Conservation (phyloP, 495 filamentous ascomycete genomes). For the Penicillium angulare region DNA sequence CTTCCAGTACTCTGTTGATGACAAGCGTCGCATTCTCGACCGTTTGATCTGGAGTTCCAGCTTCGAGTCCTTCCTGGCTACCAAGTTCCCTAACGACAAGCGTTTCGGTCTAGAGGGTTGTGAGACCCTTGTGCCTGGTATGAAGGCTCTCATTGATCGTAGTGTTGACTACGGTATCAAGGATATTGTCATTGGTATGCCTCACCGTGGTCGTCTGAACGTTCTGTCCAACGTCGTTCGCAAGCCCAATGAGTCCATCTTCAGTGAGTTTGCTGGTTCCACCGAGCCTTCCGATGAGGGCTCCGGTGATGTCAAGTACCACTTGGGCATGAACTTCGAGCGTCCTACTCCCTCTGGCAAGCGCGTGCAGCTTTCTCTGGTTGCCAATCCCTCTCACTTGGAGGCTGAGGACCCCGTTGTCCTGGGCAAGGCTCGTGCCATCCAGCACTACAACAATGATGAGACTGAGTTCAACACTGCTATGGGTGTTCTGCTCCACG, state of each 20-base stretch:
- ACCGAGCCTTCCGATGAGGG: slow-evolving; percentile 89
- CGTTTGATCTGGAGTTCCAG: slow-evolving; percentile 97
- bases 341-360: slow-evolving; percentile 97
- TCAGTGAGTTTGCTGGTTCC: slow-evolving; percentile 93
- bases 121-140: slow-evolving; percentile 93
- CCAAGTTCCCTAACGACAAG: slow-evolving; percentile 99
- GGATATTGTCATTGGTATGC: slow-evolving; percentile 99
- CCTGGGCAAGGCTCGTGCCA: slow-evolving; percentile 92
- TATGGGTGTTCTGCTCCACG: slow-evolving; percentile 94
- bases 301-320: slow-evolving; percentile 98
- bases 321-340: slow-evolving; percentile 99
- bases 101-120: slow-evolving; percentile 97
- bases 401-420: slow-evolving; percentile 99
- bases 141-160: slow-evolving; percentile 98
- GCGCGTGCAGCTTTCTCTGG: slow-evolving; percentile 95
- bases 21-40: slow-evolving; percentile 95
- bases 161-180: slow-evolving; percentile 98
- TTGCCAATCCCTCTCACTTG: slow-evolving; percentile 97
- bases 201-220: slow-evolving; percentile 96
- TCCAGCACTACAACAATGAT: slow-evolving; percentile 98
- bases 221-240: slow-evolving; percentile 97
- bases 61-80: slow-evolving; percentile 91
- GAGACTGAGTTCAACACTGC: slow-evolving; percentile 82
- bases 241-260: slow-evolving; percentile 99
- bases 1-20: slow-evolving; percentile 93